These are phyloP conservation scores for Planoprotostelium fungivorum DNA, from an alignment of 78 protist species.

Conservation along the genomic window DNA sequence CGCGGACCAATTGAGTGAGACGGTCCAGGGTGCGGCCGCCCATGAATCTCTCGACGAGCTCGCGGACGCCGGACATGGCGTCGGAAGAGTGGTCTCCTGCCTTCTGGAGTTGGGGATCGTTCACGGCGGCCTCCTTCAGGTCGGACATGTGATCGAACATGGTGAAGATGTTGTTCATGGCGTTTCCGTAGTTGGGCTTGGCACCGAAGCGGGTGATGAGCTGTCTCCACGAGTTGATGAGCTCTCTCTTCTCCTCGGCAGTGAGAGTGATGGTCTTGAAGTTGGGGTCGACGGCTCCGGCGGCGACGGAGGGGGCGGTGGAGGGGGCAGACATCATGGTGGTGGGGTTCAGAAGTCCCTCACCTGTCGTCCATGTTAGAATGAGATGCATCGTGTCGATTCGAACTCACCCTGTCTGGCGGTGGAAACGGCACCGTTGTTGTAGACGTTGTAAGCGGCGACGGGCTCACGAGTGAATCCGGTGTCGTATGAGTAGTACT, in stretches of 20 bases:
- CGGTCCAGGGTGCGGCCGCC: not conserved
- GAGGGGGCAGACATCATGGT: not conserved
- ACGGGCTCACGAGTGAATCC: not conserved
- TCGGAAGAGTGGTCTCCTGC: not conserved
- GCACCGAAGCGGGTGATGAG: constrained; percentile 1
- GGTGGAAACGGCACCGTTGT: not conserved
- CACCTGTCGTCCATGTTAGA: too few species aligned
- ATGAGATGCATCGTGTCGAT: not conserved
- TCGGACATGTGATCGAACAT: not conserved
- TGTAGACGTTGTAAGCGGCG: not conserved
- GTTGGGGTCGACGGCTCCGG: not conserved
- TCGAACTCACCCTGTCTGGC: not conserved
- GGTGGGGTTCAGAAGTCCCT: too few species aligned
- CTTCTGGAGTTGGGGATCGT: not conserved
- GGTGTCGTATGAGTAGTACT: not conserved
- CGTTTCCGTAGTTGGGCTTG: not conserved
- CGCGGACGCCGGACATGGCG: not conserved
- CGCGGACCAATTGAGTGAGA: not conserved
- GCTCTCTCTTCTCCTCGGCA: not conserved
- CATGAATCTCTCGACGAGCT: not conserved
- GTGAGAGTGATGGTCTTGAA: not conserved
- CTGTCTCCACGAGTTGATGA: not conserved
- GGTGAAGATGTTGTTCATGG: not conserved
- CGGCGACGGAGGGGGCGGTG: not conserved
- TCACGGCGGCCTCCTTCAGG: not conserved